These are phyloP conservation scores for Ustilago nuda DNA, from an alignment of 1,284 basidiomycete species.

Conservation along the genomic window DNA sequence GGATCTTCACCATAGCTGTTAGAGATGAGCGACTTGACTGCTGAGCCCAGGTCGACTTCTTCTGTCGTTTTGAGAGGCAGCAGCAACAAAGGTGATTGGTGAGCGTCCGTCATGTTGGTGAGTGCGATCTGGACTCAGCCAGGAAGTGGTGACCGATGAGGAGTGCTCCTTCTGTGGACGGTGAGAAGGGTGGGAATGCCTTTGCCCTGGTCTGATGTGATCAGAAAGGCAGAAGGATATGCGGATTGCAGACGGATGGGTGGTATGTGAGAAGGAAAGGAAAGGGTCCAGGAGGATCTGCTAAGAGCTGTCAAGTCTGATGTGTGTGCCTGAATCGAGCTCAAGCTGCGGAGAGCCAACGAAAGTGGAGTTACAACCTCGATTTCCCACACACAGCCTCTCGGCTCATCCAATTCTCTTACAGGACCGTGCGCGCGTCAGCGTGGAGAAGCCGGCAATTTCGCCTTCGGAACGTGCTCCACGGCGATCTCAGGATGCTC, in stretches of 20 bases:
- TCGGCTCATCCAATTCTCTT: background rate
- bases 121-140: background rate
- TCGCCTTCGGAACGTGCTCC: background rate
- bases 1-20: constrained; percentile 94
- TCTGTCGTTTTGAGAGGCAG: constrained; percentile 73
- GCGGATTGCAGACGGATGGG: background rate
- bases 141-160: background rate
- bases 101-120: constrained; percentile 44
- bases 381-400: constrained; percentile 14
- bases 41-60: constrained; percentile 87
- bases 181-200: background rate
- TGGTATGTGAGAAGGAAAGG: background rate
- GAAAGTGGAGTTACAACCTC: constrained; percentile 22
- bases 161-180: background rate
- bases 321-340: constrained; percentile 12
- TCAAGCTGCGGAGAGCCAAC: constrained; percentile 13
- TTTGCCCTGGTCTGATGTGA: background rate
- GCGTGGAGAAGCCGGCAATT: background rate
- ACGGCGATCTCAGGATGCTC: background rate
- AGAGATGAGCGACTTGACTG: constrained; percentile 85
- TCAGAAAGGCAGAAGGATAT: background rate
- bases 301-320: background rate
- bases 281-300: background rate
- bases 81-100: constrained; percentile 45
- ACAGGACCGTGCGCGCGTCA: constrained; percentile 19